Conservation (phyloP, 2,329 filamentous ascomycete species). For the Colletotrichum sp. region DNA sequence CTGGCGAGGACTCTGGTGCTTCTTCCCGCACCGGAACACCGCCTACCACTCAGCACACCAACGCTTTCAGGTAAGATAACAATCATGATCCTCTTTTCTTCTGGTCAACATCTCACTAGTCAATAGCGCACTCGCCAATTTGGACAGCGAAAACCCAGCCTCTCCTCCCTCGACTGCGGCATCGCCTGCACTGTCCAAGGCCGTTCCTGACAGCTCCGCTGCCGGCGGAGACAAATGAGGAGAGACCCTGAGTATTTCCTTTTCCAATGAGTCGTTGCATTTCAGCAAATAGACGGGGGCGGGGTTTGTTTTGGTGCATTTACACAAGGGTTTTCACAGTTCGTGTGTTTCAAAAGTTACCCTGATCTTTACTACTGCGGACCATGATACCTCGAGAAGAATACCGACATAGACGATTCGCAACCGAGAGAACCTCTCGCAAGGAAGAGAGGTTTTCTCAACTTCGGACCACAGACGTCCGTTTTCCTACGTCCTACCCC, state of each 20-base stretch:
- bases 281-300: constrained; percentile 57
- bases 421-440: constrained; percentile 37
- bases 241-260: constrained; percentile 26
- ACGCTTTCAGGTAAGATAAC: constrained; percentile 86
- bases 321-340: constrained; percentile 49
- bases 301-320: constrained; percentile 52
- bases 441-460: constrained; percentile 30
- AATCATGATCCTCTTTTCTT: neutral
- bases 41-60: constrained; percentile 76
- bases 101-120: constrained; percentile 30
- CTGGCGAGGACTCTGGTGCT: constrained; percentile 82
- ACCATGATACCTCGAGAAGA: constrained; percentile 54
- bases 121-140: constrained; percentile 61
- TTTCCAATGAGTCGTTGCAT: constrained; percentile 43
- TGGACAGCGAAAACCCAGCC: constrained; percentile 67
- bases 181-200: constrained; percentile 71
- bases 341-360: constrained; percentile 54
- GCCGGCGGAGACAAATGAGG: constrained; percentile 47
- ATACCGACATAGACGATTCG: constrained; percentile 46
- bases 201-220: constrained; percentile 54
- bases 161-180: constrained; percentile 74
- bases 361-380: constrained; percentile 40
- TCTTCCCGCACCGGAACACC: constrained; percentile 92
- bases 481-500: constrained; percentile 34
- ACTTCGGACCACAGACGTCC: constrained; percentile 32